Evolutionary conservation across 2,329 filamentous ascomycete species (phyloP), one percentile per base, ranked within the genome.

Genomic region (Aspergillus udagawae): DNA sequence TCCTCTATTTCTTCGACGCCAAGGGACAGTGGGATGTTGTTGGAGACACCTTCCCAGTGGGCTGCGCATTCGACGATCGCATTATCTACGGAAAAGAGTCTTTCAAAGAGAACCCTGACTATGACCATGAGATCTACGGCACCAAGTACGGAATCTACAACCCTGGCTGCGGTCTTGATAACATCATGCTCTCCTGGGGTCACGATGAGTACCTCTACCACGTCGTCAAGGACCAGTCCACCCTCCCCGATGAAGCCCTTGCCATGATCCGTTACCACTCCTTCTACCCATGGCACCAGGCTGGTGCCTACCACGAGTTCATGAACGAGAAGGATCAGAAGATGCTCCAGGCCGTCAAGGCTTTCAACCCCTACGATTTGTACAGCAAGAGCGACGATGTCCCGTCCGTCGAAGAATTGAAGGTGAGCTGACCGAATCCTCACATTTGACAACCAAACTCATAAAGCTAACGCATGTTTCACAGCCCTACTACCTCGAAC

Each of bases 211-310:
- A 77, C 56, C 68, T 77, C 41, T 96, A 96, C 80, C 87, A 91
- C 68, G 87, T 96, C 60, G 86, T 90, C 75, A 92, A 91, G 79
- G 87, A 89, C 61, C 91, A 96, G 80, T 88, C 84, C 51, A 88
- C 80, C 0, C 81, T 96, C 47, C 92, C 92, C 0, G 81, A 83
- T 49, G 91, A 96, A 81, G 89, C 88, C 0, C 82, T 96, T 10
- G 92, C 91, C 59, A 96, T 96, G 90, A 94, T 96, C 72, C 82
- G 92, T 55, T 96, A 95, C 77, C 92, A 96, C 77, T 91, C 87
- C 5, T 96, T 96, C 77, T 96, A 96, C 76, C 88, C 92, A 17
- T 96, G 91, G 92, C 92, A 96, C 77, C 85, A 82, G 60, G 87
- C 88, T 73, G 88, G 87, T 54, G 91, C 90, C 6, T 96, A 96